phyloP scores from a whole-genome alignment of 768 basidiomycete species.

The Tulasnella sp. region DNA sequence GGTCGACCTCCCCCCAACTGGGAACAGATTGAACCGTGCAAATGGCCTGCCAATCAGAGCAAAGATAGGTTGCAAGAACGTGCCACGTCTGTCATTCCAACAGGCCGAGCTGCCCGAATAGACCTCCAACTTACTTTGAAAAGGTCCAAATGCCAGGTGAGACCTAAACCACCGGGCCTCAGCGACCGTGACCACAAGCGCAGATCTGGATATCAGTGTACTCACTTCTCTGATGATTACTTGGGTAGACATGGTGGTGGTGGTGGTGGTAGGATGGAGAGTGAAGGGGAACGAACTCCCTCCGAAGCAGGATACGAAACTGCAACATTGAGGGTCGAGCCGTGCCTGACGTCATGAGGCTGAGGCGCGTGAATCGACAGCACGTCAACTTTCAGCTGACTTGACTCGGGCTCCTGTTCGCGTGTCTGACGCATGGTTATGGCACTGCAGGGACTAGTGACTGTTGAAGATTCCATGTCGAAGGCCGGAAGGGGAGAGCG shows the following conservation, averaged over 20 bases:
- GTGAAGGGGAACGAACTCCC: neutral
- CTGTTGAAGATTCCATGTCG: neutral
- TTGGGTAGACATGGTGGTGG: neutral
- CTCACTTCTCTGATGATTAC: conserved; percentile 1
- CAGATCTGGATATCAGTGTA: neutral
- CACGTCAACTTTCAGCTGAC: neutral
- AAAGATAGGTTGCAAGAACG: neutral
- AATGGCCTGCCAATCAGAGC: conserved; percentile 46
- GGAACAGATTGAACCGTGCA: conserved; percentile 59
- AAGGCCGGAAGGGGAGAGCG: neutral
- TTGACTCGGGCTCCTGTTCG: too few relatives aligned
- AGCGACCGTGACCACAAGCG: neutral
- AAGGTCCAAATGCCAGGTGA: conserved; percentile 42
- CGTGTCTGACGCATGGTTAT: neutral
- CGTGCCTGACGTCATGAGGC: neutral
- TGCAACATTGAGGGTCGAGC: neutral
- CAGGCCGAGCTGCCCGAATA: neutral
- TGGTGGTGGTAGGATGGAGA: neutral
- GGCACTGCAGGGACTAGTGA: neutral
- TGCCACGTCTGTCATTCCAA: conserved; percentile 24
- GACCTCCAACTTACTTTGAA: conserved; percentile 35
- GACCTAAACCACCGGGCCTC: conserved; percentile 25
- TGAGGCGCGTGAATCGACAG: neutral
- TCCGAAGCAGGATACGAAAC: conserved; percentile 3
- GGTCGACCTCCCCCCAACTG: conserved; percentile 79